Evolutionary conservation across 1,139 yeast genomes (phyloP), one percentile per base, ranked within the genome.

Genomic region (Hansenula sp.): DNA sequence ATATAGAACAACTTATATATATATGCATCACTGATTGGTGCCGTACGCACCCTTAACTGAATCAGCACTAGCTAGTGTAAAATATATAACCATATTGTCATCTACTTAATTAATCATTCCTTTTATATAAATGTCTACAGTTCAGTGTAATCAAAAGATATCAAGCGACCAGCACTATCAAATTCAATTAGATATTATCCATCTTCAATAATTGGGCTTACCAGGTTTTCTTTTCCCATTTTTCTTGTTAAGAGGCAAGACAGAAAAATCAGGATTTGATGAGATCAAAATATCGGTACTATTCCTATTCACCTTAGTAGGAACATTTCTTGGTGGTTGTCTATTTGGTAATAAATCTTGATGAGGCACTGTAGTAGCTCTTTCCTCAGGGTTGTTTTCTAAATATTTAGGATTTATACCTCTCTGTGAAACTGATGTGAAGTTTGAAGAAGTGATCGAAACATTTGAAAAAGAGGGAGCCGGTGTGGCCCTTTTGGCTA

Each of bases 391-490:
- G 29, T 55, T 52, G 13, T 46, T 51, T 16, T 54, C 59, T 13
- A 55, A 66, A 53, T 80, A 82, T 37, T 67, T 67, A 15, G 88
- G 86, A 57, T 85, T 84, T n/a, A 79, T 72, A 8, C 82, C 89
- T 57, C 94, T 68, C 63, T 86, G 94, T 11, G 93, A 83, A 5
- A 86, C 87, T 42, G 90, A 81, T 0, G 95, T 87, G 59, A 84
- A 84, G 55, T 83, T 84, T 0, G 94, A 85, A 1, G 59, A 55
- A 2, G 51, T 27, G 16, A 58, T 50, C 5, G 67, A 65, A n/a
- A 57, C 59, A 31, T 61, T 55, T 1, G 65, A 57, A 41, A 62
- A 59, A 5, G 59, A 53, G 7, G 63, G 62, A 1, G 59, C 50
- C 1, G 60, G 60, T n/a, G 61, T 58, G 2, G 50, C 15, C 33